Evolutionary conservation across 2,329 filamentous ascomycete genomes (phyloP), one percentile per base, ranked within the genome.

Genomic region (Alternaria tenuissima): DNA sequence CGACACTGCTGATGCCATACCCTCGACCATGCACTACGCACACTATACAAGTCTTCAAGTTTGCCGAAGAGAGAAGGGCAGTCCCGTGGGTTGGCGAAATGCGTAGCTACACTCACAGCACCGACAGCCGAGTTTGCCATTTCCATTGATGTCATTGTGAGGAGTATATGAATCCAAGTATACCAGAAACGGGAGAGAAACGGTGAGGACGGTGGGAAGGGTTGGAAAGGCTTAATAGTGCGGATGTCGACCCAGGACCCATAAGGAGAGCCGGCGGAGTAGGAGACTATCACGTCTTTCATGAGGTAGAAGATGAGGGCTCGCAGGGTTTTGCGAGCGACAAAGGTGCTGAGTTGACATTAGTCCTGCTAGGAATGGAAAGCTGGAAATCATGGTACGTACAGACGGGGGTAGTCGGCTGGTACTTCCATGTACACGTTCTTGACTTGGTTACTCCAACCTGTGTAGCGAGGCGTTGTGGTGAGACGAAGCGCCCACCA

Each of bases 381-480:
- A 16, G 20, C 8, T 16, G 30, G 18, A 24, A 18, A 4, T 3
- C 8, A 14, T 9, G 28, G 41, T 11, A 62, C 66, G 36, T 53
- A 75, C 73, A 61, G 65, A 28, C 65, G 57, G 2, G 72, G 60
- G 64, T 70, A 73, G 34, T 57, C 42, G 2, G 57, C 28, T 14
- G 59, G 49, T 26, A 69, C 64, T 42, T 70, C 66, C 20, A 66
- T 49, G 2, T 61, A 65, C 20, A 73, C 65, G 38, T 73, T 72
- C 55, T 75, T 75, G 26, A 68, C 67, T 39, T 76, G 69, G 20
- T 65, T 55, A 8, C 66, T 69, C 73, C 73, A 76, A 5, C 74
- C 72, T 0, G 65, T 51, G 46, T 70, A 71, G 14, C 74, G 61
- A 9, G 53, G 65, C 24, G 65, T 67, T 7, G 58, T 58, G 0